Percentiles rank a stretch among this genome's conserved stretches.
These are phyloP conservation scores for Paecilomyces variotii DNA, from an alignment of 2,329 filamentous ascomycete genomes.

Conservation along the genomic window DNA sequence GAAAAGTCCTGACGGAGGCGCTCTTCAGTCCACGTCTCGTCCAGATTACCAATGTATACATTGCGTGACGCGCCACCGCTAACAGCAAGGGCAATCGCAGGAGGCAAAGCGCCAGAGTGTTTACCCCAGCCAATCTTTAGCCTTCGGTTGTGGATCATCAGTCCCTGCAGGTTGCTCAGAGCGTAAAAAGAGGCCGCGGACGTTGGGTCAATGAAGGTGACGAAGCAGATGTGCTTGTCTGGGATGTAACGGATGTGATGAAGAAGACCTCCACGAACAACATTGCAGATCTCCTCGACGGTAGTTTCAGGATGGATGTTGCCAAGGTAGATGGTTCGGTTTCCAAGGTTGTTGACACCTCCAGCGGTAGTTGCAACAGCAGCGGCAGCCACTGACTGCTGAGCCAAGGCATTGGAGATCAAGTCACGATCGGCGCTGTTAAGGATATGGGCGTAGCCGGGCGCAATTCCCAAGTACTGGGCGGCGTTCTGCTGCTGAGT, in stretches of 20 bases:
- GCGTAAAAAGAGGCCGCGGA: slow-evolving; percentile 97
- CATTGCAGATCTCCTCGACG: slow-evolving; percentile 99
- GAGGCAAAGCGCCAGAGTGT: slow-evolving; percentile 91
- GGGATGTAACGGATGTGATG: slow-evolving; percentile 99
- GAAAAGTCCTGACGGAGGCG: slow-evolving; percentile 92
- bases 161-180: slow-evolving; percentile 88
- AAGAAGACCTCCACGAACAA: slow-evolving; percentile 86
- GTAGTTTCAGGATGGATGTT: slow-evolving; percentile 99
- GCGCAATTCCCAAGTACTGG: slow-evolving; percentile 94
- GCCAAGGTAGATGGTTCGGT: slow-evolving; percentile 93
- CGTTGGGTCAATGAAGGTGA: slow-evolving; percentile 97
- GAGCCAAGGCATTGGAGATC: slow-evolving; percentile 90
- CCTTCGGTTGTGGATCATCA: slow-evolving; percentile 98
- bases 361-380: slow-evolving; percentile 94
- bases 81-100: slow-evolving; percentile 90
- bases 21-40: slow-evolving; percentile 96
- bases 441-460: slow-evolving; percentile 90
- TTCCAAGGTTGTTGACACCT: slow-evolving; percentile 94
- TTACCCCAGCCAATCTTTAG: slow-evolving; percentile 99
- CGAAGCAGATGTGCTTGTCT: slow-evolving; percentile 99
- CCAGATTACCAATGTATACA: slow-evolving; percentile 94
- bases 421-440: slow-evolving; percentile 94
- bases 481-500: slow-evolving; percentile 99
- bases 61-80: slow-evolving; percentile 97
- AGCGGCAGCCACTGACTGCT: slow-evolving; percentile 94